A percentile compares a stretch with the other conserved stretches of the same genome.
These are phyloP conservation scores for Vitis amurensis DNA, from an alignment of 164 flowering plant species.

Conservation along the genomic window DNA sequence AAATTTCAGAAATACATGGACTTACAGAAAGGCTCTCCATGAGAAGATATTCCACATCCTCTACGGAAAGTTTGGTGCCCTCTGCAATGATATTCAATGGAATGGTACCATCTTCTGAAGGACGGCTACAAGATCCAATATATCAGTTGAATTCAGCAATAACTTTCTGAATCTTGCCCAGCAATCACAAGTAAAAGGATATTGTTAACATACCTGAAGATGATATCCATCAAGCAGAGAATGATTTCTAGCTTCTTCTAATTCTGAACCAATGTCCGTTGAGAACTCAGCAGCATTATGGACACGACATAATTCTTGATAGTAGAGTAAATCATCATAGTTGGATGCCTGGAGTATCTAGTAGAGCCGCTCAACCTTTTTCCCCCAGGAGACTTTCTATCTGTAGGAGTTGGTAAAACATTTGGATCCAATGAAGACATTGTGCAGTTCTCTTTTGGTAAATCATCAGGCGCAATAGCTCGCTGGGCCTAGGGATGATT, in stretches of 20 bases:
- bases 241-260: constrained; percentile 88
- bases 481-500: no score
- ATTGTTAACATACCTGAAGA: constrained; percentile 62
- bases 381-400: constrained; percentile 74
- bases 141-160: background rate
- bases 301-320: constrained; percentile 83
- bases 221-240: constrained; percentile 96
- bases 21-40: constrained; percentile 95
- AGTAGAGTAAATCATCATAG: constrained; percentile 80
- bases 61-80: constrained; percentile 79
- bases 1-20: constrained; percentile 6
- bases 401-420: constrained; percentile 34
- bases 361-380: constrained; percentile 92
- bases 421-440: no score
- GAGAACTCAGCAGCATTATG: constrained; percentile 80
- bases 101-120: constrained; percentile 88
- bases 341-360: constrained; percentile 87
- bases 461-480: no score
- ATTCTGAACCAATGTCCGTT: constrained; percentile 84
- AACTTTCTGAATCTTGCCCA: no score
- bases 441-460: no score
- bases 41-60: constrained; percentile 92
- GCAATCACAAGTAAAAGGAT: background rate
- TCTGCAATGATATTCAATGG: constrained; percentile 78
- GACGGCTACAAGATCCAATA: constrained; percentile 52